Evolutionary conservation across 139 green algal species (phyloP).

Genomic region (Zygnema cylindricum): DNA sequence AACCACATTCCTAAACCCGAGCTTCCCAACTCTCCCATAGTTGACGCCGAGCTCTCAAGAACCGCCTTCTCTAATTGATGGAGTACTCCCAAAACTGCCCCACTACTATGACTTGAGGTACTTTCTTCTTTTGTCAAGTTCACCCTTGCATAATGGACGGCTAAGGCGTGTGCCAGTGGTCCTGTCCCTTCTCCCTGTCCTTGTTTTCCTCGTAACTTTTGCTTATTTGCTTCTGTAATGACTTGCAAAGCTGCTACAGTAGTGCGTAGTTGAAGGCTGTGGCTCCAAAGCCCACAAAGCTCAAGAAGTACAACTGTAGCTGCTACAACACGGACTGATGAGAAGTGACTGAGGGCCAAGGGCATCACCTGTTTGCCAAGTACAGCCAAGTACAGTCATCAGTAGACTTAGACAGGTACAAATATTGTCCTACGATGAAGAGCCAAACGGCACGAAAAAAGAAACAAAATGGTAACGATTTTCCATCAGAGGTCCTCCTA

Average conservation of each 20-base stretch:
- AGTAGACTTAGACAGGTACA: too few relatives aligned
- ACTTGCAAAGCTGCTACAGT: slow-evolving; percentile 32
- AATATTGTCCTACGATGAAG: too few relatives aligned
- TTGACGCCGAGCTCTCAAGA: background rate
- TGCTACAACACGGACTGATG: background rate
- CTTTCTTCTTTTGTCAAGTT: background rate
- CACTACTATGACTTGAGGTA: background rate
- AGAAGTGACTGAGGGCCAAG: slow-evolving; percentile 17
- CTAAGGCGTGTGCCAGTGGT: background rate
- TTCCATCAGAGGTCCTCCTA: too few relatives aligned
- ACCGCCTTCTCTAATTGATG: background rate
- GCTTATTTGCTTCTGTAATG: background rate
- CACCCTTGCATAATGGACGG: background rate
- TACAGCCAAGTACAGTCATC: too few relatives aligned
- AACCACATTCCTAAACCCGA: background rate
- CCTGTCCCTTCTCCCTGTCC: background rate
- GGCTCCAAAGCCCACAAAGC: slow-evolving; percentile 14
- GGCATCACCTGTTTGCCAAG: slow-evolving; percentile 16
- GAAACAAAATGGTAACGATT: too few relatives aligned
- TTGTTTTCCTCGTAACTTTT: background rate
- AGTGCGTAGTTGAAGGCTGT: slow-evolving; percentile 2
- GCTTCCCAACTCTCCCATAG: background rate
- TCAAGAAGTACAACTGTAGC: slow-evolving; percentile 16
- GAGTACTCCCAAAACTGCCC: background rate
- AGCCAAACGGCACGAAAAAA: too few relatives aligned